Evolutionary conservation across 2,329 filamentous ascomycete species (phyloP), one percentile per base, ranked within the genome.

Genomic region (Fusarium burgessii): DNA sequence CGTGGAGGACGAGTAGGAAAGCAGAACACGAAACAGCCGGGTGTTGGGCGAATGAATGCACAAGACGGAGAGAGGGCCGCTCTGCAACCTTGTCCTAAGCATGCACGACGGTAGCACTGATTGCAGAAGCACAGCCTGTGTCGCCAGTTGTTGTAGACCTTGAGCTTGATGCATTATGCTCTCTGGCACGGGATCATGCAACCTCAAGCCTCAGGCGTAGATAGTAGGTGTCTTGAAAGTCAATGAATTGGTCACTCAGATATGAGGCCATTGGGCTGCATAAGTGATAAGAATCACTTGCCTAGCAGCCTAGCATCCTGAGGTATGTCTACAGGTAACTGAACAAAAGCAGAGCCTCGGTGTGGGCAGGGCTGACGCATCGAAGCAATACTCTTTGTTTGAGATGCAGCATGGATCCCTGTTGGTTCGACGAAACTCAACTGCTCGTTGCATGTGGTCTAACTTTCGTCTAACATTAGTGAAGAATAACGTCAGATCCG

Each of bases 71-170:
- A 59, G 58, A 70, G 65, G 66, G 49, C 63, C 69, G 65, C 51
- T 59, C 47, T 54, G 69, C 55, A 55, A 56, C 66, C 66, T 70
- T 73, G 62, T 58, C 66, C 71, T 73, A 60, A 59, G 58, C 54
- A 66, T 56, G 51, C 70, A 49, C 70, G 57, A 71, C 68, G 62
- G 70, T 73, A 67, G 49, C 66, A 73, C 70, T 50, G 58, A 64
- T 42, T 73, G 36, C 40, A 73, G 66, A 61, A 63, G 62, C 70
- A 73, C 62, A 70, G 56, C 62, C 20, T 68, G 55, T 71, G 49
- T 62, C 51, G 65, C 65, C 60, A 62, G 57, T 72, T 38, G 40
- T 70, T 50, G 55, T 49, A 70, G 57, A 49, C 56, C 50, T 54
- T 66, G 65, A 65, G 56, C 49, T 36, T 56, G 58, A 40, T 55